Evolutionary conservation across 108 stramenopile species (phyloP), one percentile per base, ranked within the genome.

Genomic region (Halocafeteria seosinensis): DNA sequence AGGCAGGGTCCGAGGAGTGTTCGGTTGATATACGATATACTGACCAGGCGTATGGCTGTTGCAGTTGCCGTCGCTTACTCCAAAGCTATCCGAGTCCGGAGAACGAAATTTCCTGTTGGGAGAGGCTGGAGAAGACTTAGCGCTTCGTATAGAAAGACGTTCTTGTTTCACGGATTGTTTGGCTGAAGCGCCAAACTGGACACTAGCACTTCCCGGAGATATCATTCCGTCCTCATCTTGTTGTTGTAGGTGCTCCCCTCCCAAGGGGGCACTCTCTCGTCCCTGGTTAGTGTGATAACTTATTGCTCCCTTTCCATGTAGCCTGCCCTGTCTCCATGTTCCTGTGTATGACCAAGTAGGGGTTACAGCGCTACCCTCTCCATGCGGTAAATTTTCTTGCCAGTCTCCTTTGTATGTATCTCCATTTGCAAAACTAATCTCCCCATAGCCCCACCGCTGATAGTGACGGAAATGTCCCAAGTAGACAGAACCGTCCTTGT

Each of bases 381-480:
- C 67, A 37, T 68, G 67, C 6, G 23, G 26, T 23, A 1, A 12
- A 13, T 55, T 50, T 6, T 36, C 61, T 33, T 28, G 0, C 26
- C 57, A 68, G 25, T 62, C 60, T 34, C 67, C 67, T 33, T 68
- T 62, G 33, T 68, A 68, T 9, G 24, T 47, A 27, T 61, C 60
- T 8, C 67, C 67, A 8, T 61, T 61, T 28, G 26, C 61, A 33
- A 23, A 68, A 17, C 17, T 50, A 0, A 17, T 12, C 3, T 25
- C 9, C 8, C 67, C 67, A 0, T 34, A 50, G 36, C 67, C 67
- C 27, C 59, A 24, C 17, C 34, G 8, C 21, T 1, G 0, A 34
- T 68, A 30, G 6, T 38, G 4, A 30, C 8, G 8, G n/a, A 38
- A 68, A 12, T 35, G 38, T 1, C 67, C 67, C 23, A 62, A 0